phyloP scores from a whole-genome alignment of 2,329 filamentous ascomycete species.

The Talaromyces sp. region DNA sequence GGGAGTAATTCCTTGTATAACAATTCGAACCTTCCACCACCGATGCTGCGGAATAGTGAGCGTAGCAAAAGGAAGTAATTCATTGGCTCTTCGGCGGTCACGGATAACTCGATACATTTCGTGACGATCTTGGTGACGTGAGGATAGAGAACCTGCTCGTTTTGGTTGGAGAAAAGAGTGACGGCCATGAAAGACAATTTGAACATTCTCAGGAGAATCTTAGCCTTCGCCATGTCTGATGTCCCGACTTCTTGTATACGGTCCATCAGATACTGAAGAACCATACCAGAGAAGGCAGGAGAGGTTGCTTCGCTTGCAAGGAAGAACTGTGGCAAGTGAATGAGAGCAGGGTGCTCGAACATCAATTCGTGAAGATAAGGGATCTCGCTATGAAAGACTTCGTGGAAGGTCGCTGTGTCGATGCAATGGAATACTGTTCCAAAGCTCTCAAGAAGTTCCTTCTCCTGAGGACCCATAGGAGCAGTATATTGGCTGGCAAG shows the following conservation, averaged over 20 bases:
- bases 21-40: conserved; percentile 94
- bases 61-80: conserved; percentile 95
- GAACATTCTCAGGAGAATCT: conserved; percentile 88
- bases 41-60: conserved; percentile 93
- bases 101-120: conserved; percentile 93
- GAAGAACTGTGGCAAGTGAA: conserved; percentile 97
- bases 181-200: conserved; percentile 99
- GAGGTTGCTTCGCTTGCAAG: conserved; percentile 98
- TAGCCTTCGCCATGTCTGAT: conserved; percentile 85
- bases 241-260: conserved; percentile 93
- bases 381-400: conserved; percentile 97
- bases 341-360: conserved; percentile 88
- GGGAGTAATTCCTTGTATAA: conserved; percentile 98
- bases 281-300: conserved; percentile 96
- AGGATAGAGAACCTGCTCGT: conserved; percentile 90
- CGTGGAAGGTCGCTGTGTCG: conserved; percentile 95
- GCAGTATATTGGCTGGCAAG: conserved; percentile 95
- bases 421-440: conserved; percentile 98
- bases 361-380: conserved; percentile 96
- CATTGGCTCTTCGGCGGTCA: conserved; percentile 93
- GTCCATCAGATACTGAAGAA: conserved; percentile 95
- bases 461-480: conserved; percentile 91
- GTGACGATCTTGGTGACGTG: conserved; percentile 98
- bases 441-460: conserved; percentile 94
- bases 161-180: conserved; percentile 88